These are phyloP conservation scores for Leishmania arabica DNA, from an alignment of 208 protist genomes.

Conservation along the genomic window DNA sequence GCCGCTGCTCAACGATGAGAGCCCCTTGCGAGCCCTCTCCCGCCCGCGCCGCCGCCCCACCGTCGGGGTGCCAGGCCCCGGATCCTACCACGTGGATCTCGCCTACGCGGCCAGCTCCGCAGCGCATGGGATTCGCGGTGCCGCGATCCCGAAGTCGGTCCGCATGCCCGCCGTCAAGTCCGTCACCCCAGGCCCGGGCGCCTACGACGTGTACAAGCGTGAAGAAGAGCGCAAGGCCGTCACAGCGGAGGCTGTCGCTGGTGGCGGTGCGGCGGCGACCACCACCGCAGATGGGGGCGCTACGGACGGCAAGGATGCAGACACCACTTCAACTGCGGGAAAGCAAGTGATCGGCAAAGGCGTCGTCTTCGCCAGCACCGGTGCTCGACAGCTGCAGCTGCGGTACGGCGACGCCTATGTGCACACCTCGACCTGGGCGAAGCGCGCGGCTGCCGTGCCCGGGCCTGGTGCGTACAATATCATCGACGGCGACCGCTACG, in stretches of 20 bases:
- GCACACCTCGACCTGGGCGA: slow-evolving; percentile 22
- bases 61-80: slow-evolving; percentile 46
- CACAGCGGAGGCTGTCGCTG: background rate
- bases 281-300: background rate
- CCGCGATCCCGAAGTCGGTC: slow-evolving; percentile 25
- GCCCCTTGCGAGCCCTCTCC: slow-evolving; percentile 12
- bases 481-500: slow-evolving; percentile 23
- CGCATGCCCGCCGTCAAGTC: slow-evolving; percentile 30
- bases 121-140: slow-evolving; percentile 17
- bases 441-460: slow-evolving; percentile 23
- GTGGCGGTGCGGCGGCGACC: background rate
- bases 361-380: slow-evolving; percentile 26
- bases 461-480: slow-evolving; percentile 43
- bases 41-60: slow-evolving; percentile 18
- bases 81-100: slow-evolving; percentile 55
- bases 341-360: slow-evolving; percentile 3
- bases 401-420: slow-evolving; percentile 18
- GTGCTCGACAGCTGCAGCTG: slow-evolving; percentile 30
- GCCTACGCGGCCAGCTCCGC: slow-evolving; percentile 39
- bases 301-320: background rate
- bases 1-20: background rate
- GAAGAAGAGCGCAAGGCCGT: slow-evolving; percentile 1
- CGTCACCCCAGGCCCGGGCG: slow-evolving; percentile 27
- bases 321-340: background rate
- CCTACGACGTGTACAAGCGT: slow-evolving; percentile 19